A percentile compares a stretch with the other conserved stretches of the same genome.
phyloP scores from a whole-genome alignment of 225 moss, liverwort and hornwort species.

The Ulota crispa region DNA sequence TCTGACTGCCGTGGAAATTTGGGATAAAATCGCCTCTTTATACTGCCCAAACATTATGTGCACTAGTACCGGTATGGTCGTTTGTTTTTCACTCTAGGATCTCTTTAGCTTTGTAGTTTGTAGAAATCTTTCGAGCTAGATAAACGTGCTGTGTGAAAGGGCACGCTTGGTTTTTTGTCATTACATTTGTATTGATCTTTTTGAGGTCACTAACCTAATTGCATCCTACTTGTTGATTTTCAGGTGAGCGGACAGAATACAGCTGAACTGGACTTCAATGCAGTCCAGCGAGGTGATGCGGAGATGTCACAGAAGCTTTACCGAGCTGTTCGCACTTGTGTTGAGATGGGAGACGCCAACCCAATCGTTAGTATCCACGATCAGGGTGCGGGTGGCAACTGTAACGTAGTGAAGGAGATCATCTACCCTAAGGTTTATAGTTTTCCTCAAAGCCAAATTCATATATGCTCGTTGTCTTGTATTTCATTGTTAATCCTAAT shows the following conservation, averaged over 20 bases:
- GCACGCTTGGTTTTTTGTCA: not conserved
- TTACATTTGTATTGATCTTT: not conserved
- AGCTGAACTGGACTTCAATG: slow-evolving; percentile 96
- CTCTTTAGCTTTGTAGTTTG: not conserved
- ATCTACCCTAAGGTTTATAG: slow-evolving; percentile 78
- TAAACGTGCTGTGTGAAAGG: slow-evolving; percentile 5
- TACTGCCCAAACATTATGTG: not conserved
- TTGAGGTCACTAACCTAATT: slow-evolving; percentile 8
- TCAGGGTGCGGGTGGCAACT: slow-evolving; percentile 99
- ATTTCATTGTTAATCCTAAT: not conserved
- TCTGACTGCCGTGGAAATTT: not conserved
- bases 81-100: not conserved
- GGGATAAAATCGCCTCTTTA: not conserved
- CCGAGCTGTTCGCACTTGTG: slow-evolving; percentile 96
- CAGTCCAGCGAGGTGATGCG: slow-evolving; percentile 98
- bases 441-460: not conserved
- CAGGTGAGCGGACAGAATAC: slow-evolving; percentile 96
- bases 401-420: slow-evolving; percentile 98
- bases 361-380: slow-evolving; percentile 98
- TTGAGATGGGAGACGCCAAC: slow-evolving; percentile 88
- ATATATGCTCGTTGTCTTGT: not conserved
- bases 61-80: not conserved
- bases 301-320: slow-evolving; percentile 99
- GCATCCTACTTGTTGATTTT: slow-evolving; percentile 13
- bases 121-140: not conserved